Conservation (phyloP, 148 eudicot species). For the Silene conica region DNA sequence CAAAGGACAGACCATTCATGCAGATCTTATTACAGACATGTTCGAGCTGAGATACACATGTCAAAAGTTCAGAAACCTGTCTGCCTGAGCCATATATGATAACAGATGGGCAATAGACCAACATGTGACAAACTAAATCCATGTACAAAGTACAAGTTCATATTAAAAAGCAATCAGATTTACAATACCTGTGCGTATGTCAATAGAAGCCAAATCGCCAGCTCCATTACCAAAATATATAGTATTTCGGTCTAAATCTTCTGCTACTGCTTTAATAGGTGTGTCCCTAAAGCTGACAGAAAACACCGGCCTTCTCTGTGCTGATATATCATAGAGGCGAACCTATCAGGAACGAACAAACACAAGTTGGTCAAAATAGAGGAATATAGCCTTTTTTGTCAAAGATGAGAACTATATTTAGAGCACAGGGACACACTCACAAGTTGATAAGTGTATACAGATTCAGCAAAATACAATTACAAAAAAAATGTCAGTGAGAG, state of each 20-base stretch:
- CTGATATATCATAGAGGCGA: slow-evolving; percentile 83
- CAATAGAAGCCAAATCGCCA: slow-evolving; percentile 90
- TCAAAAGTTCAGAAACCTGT: not conserved
- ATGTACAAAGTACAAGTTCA: not conserved
- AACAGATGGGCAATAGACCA: not conserved
- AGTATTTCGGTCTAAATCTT: slow-evolving; percentile 80
- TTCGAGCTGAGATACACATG: not conserved
- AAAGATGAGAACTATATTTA: not conserved
- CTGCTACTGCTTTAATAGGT: slow-evolving; percentile 75
- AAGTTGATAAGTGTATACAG: no score
- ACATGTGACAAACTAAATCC: not conserved
- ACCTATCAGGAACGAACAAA: slow-evolving; percentile 43
- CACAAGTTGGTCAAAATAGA: not conserved
- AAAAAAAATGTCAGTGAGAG: no score
- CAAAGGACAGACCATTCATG: not conserved
- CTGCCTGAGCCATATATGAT: not conserved
- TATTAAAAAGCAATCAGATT: not conserved
- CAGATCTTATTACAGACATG: not conserved
- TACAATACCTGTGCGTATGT: slow-evolving; percentile 80
- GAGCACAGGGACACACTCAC: not conserved
- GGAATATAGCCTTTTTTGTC: not conserved
- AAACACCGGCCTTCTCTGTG: slow-evolving; percentile 87
- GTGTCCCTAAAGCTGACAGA: slow-evolving; percentile 76
- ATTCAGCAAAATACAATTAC: no score
- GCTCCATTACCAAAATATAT: slow-evolving; percentile 80